Evolutionary conservation across 768 basidiomycete genomes (phyloP), one percentile per base, ranked within the genome.

Genomic region (Pisolithus microcarpus): DNA sequence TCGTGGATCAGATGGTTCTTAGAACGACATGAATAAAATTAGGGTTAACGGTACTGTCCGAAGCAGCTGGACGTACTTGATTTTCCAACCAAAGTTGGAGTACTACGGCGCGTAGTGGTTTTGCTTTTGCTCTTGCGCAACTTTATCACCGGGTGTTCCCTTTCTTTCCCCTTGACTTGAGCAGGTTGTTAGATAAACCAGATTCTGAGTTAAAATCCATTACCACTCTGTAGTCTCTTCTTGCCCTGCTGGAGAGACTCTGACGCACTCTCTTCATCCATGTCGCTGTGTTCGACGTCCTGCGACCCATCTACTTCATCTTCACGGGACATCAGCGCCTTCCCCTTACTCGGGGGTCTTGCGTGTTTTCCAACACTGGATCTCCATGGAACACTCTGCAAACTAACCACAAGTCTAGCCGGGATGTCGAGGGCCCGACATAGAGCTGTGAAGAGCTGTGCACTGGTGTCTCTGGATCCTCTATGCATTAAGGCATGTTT

Each of bases 321-420:
- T 30, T 59, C 54, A 46, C 51, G 31, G 42, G 43, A 46, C 48
- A 59, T 61, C 38, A 48, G 52, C 48, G 55, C 54, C 56, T 70
- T 70, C 6, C 59, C 63, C 63, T 74, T 70, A 30, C 67, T 66
- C 58, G 76, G 65, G 50, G 63, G 62, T 60, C 60, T 56, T 68
- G 60, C 65, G 28, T 61, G 71, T 60, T 81, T 84, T 4, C 81
- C 81, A 15, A 80, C 72, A 28, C 72, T 69, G 18, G 81, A 79
- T 64, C 92, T 79, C 93, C 93, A 97, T 9, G 92, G 91, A 9
- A 97, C 82, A 48, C 89, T 84, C 67, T 98, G 95, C 40, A 99
- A 68, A 61, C 91, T 95, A 56, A 85, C 85, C 9, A 97, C 87
- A 47, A 98, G 73, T 43, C 96, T 75, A 6, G 92, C 80, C 0